phyloP scores from a whole-genome alignment of 371 early-diverging fungal genomes.

The Mucor racemosus region DNA sequence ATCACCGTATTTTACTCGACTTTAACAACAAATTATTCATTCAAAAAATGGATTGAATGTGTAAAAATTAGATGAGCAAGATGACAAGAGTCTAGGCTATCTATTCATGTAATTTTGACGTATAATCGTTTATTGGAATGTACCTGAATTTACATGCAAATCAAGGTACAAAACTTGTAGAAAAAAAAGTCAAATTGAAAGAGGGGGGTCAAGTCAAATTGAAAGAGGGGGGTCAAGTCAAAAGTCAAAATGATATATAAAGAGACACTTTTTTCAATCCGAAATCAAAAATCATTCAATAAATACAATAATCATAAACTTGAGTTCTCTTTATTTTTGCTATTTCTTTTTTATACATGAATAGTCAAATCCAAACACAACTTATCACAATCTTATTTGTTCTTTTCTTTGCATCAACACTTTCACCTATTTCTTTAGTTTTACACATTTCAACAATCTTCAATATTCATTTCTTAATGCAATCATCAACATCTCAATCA shows the following conservation, averaged over 20 bases:
- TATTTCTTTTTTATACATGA: constrained; percentile 9
- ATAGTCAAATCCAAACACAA: constrained; percentile 18
- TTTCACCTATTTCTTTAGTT: constrained; percentile 12
- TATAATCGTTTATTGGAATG: too few relatives aligned
- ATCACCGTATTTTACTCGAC: background rate
- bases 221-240: background rate
- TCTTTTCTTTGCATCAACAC: constrained; percentile 17
- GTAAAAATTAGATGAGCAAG: background rate
- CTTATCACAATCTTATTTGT: constrained; percentile 12
- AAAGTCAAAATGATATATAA: constrained; percentile 16
- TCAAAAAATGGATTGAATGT: background rate
- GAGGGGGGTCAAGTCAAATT: background rate
- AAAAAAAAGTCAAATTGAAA: background rate
- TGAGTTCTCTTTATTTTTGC: background rate
- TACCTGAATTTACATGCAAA: background rate
- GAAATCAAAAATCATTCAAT: constrained; percentile 2
- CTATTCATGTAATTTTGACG: background rate
- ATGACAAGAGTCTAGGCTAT: background rate
- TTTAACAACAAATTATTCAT: background rate
- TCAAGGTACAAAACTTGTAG: background rate
- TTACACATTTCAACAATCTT: constrained; percentile 8
- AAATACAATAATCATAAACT: background rate
- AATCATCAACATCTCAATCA: constrained; percentile 6
- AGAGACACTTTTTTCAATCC: constrained; percentile 7
- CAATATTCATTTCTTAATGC: constrained; percentile 11